phyloP scores from a whole-genome alignment of 768 basidiomycete species.

The Pilatotrama ljubarskyi region DNA sequence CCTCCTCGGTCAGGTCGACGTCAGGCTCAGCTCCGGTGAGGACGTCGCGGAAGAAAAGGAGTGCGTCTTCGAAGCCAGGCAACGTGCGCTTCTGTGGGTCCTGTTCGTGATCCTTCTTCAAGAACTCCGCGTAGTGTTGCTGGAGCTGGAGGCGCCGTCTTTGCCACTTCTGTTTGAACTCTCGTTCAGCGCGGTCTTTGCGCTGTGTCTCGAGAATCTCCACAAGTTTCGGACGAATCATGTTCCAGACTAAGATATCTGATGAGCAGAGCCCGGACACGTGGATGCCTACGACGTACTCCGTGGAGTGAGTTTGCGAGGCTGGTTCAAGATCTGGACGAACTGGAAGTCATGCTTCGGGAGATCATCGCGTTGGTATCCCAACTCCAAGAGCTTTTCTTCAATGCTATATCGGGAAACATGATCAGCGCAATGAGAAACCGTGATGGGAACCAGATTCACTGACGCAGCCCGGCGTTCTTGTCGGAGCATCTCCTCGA shows the following conservation, averaged over 20 bases:
- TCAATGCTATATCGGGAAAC: not conserved
- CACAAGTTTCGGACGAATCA: not conserved
- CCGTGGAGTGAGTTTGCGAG: not conserved
- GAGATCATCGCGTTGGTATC: conserved; percentile 4
- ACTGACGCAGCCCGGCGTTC: not conserved
- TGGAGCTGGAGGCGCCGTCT: not conserved
- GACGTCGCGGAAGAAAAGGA: not conserved
- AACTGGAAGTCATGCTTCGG: not conserved
- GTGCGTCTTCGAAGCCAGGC: not conserved
- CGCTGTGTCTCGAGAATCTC: not conserved
- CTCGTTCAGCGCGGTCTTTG: not conserved
- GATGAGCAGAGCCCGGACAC: not conserved
- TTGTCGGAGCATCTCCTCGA: no score
- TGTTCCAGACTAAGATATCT: conserved; percentile 1
- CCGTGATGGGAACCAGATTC: no score
- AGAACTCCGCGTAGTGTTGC: not conserved
- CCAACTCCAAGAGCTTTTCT: conserved; percentile 5
- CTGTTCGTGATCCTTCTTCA: not conserved
- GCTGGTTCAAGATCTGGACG: not conserved
- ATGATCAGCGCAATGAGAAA: not conserved
- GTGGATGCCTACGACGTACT: not conserved
- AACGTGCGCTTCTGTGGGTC: not conserved
- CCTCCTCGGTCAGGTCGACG: not conserved
- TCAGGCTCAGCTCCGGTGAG: not conserved
- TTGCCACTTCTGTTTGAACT: not conserved